These are phyloP conservation scores for Biscogniauxia marginata DNA, from an alignment of 2,329 filamentous ascomycete species.

Conservation along the genomic window DNA sequence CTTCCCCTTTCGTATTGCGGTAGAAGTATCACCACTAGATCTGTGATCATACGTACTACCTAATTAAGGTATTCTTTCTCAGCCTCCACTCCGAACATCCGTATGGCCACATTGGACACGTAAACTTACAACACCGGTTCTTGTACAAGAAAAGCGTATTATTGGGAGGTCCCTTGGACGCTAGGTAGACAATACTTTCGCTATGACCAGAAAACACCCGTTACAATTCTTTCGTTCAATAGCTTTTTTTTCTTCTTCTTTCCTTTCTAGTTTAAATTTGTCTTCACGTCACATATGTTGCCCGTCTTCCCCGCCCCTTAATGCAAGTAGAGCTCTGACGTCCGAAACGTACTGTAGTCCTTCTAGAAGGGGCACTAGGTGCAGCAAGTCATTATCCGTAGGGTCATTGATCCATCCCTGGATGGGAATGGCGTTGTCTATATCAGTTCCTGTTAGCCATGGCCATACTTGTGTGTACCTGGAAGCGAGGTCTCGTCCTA, in stretches of 20 bases:
- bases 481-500: conserved; percentile 40
- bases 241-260: background rate
- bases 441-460: conserved; percentile 16
- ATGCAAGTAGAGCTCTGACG: conserved; percentile 82
- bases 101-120: background rate
- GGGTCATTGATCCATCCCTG: conserved; percentile 99
- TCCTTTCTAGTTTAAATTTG: background rate
- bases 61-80: background rate
- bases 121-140: background rate
- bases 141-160: background rate
- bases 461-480: background rate
- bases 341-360: conserved; percentile 96
- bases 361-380: conserved; percentile 88
- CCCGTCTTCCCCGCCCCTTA: conserved; percentile 81
- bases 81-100: background rate
- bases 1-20: too few relatives aligned
- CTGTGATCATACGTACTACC: background rate
- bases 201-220: background rate
- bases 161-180: background rate
- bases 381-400: conserved; percentile 91
- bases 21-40: background rate
- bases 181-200: background rate
- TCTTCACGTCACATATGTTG: conserved; percentile 40
- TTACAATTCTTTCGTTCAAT: background rate
- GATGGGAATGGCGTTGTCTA: conserved; percentile 98